Base-by-base conservation (phyloP, 257 asterid species). In the Solanum phureja region DNA sequence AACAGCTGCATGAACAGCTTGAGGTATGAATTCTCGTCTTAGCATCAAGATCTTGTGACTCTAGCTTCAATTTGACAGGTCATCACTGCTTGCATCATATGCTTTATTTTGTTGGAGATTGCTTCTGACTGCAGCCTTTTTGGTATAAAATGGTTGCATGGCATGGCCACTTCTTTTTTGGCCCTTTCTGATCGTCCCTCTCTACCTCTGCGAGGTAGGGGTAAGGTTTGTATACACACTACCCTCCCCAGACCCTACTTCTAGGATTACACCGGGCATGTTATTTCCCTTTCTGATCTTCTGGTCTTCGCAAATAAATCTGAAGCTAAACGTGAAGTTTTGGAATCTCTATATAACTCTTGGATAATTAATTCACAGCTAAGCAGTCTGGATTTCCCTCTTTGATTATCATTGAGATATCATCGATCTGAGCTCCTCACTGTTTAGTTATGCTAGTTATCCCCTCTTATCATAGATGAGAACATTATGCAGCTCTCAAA, bases 1-100 rank as follows among this genome's bases (percentile, higher is more conserved):
- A 87, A 83, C 87, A 87, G 60, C 89, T 87, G 21, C 89, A 87
- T 60, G 87, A 87, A 60, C 89, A 87, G 73, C 89, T 87, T 49
- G 89, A 87, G 89, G 89, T 82, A 81, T 35, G 19, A 31, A 33
- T 49, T 40, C 66, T 72, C 4, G 38, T 16, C 46, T 77, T 72
- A 86, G 66, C 68, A 86, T 31, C 31, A 49, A 9, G 56, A 49
- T 71, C 13, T 33, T 72, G 46, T 76, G 84, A 18, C 37, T 76
- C 40, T 58, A 74, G 27, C 37, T 79, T 79, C 40, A 27, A 38
- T 79, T 79, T 44, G 27, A 79, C 38, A 27, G 27, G 7, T 81
- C 85, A 8, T 46, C 13, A 27, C 85, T 27, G 40, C 24, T 44
- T 46, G 85, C 85, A 46, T 44, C 85, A 44, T 79, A 29, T 31